Conservation (phyloP, 108 stramenopile species). For the Bacterosira constricta region DNA sequence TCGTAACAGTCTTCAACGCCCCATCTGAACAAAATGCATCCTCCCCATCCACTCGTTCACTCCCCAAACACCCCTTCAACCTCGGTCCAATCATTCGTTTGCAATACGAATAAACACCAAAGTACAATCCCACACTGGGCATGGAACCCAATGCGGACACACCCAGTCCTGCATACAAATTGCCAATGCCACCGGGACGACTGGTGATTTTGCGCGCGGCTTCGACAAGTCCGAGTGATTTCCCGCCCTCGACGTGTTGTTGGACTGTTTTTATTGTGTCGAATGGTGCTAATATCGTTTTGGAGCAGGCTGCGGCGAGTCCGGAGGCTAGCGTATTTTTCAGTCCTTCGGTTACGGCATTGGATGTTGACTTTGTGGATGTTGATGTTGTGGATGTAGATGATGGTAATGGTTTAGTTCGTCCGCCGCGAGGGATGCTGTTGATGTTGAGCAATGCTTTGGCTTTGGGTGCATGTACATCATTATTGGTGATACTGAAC, state of each 20-base stretch:
- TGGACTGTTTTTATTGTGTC: slow-evolving; percentile 96
- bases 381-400: slow-evolving; percentile 15
- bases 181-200: slow-evolving; percentile 74
- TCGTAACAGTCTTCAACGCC: slow-evolving; percentile 52
- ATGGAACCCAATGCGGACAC: slow-evolving; percentile 84
- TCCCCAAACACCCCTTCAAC: slow-evolving; percentile 24
- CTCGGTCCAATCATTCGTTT: slow-evolving; percentile 62
- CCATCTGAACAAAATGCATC: slow-evolving; percentile 12
- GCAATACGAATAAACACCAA: slow-evolving; percentile 88
- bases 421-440: background rate
- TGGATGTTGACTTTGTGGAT: background rate
- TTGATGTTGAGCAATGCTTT: no score
- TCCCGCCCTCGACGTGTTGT: slow-evolving; percentile 56
- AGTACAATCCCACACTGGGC: slow-evolving; percentile 88
- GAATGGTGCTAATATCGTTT: slow-evolving; percentile 88
- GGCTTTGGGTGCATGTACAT: background rate
- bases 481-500: background rate
- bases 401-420: background rate
- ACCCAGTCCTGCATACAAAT: slow-evolving; percentile 86
- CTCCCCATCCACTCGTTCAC: slow-evolving; percentile 6
- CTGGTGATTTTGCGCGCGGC: slow-evolving; percentile 60
- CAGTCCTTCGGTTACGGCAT: slow-evolving; percentile 73
- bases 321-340: slow-evolving; percentile 90
- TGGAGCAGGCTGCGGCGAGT: slow-evolving; percentile 86
- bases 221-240: slow-evolving; percentile 57